Percentiles rank a stretch among this genome's conserved stretches.
Evolutionary conservation across 208 protist species (phyloP).

Genomic region (Plasmodiophora brassicae): DNA sequence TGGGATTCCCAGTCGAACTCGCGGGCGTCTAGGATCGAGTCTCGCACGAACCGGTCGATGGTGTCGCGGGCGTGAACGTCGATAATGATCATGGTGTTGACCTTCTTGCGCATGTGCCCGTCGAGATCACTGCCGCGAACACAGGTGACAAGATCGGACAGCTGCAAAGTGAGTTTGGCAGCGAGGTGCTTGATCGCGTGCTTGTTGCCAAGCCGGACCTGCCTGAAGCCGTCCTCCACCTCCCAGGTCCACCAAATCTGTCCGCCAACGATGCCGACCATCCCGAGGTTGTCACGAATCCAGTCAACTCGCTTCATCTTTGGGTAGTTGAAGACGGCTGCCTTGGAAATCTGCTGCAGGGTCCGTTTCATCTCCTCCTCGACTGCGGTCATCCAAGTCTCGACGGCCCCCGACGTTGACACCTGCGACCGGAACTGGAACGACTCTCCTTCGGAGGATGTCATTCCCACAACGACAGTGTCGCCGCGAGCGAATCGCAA

Average conservation of each 20-base stretch:
- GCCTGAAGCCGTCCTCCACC: slow-evolving; percentile 88
- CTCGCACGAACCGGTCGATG: slow-evolving; percentile 93
- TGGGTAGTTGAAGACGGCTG: slow-evolving; percentile 92
- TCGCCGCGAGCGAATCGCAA: slow-evolving; percentile 79
- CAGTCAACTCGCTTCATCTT: slow-evolving; percentile 83
- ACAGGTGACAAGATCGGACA: slow-evolving; percentile 88
- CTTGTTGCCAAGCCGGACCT: slow-evolving; percentile 53
- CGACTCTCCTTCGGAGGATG: slow-evolving; percentile 88
- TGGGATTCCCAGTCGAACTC: slow-evolving; percentile 99
- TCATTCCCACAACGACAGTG: slow-evolving; percentile 84
- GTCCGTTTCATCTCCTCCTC: slow-evolving; percentile 85
- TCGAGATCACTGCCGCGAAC: slow-evolving; percentile 82
- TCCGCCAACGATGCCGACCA: slow-evolving; percentile 86
- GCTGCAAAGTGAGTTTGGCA: slow-evolving; percentile 76
- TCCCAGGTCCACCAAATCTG: slow-evolving; percentile 98
- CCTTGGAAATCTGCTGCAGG: slow-evolving; percentile 87
- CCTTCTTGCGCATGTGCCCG: slow-evolving; percentile 85
- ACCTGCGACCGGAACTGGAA: slow-evolving; percentile 81
- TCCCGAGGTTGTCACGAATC: slow-evolving; percentile 87
- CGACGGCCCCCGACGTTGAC: slow-evolving; percentile 77
- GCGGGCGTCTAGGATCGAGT: slow-evolving; percentile 89
- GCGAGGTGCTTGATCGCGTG: slow-evolving; percentile 89
- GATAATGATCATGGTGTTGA: slow-evolving; percentile 98
- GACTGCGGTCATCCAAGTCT: slow-evolving; percentile 93
- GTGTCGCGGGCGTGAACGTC: slow-evolving; percentile 98